Conservation (phyloP, 345 rosid genomes). For the Moricandia arvensis region DNA sequence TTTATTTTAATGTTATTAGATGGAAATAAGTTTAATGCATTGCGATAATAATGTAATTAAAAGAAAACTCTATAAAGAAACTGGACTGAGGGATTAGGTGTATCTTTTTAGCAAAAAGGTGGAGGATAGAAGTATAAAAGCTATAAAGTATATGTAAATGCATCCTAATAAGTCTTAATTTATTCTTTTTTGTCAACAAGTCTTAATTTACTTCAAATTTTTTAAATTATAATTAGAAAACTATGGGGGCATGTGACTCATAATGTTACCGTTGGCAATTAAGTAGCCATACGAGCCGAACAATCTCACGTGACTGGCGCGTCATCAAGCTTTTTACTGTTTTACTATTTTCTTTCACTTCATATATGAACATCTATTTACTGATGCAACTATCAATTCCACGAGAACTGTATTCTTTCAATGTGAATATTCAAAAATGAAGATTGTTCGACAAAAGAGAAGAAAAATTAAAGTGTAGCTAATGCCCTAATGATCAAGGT, state of each 20-base stretch:
- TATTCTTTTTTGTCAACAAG: background rate
- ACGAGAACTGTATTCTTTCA: background rate
- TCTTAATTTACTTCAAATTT: background rate
- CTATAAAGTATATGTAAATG: constrained; percentile 9
- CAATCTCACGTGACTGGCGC: constrained; percentile 39
- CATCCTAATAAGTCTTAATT: background rate
- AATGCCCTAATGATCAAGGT: background rate
- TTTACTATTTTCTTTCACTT: background rate
- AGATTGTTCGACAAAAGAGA: background rate
- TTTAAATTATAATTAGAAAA: background rate
- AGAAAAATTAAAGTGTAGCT: background rate
- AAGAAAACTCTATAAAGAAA: background rate
- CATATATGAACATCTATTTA: background rate
- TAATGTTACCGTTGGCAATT: constrained; percentile 35
- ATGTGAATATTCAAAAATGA: background rate
- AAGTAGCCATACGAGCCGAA: constrained; percentile 10
- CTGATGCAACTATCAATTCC: constrained; percentile 1
- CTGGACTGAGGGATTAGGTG: constrained; percentile 17
- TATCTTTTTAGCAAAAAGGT: background rate
- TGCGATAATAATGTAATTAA: constrained; percentile 4
- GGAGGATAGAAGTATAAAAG: constrained; percentile 8
- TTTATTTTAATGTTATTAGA: background rate
- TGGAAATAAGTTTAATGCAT: background rate
- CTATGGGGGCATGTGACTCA: constrained; percentile 1
- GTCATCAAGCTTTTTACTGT: background rate